A percentile compares a stretch with the other conserved stretches of the same genome.
Conservation (phyloP, 140 eudicot species). For the Erigeron philadelphicus region DNA sequence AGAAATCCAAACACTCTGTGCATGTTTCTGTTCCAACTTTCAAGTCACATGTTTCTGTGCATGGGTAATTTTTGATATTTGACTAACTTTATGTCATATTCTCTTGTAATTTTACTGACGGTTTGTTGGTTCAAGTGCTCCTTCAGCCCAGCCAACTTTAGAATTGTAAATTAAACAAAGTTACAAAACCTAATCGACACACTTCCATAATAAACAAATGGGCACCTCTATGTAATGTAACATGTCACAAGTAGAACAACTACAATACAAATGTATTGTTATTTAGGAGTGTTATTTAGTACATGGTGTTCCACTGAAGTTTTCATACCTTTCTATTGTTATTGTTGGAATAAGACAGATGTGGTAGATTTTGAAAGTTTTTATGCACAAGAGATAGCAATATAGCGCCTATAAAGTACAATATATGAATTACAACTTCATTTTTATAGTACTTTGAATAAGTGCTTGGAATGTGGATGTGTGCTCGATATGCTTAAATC, state of each 20-base stretch:
- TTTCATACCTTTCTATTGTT: not conserved
- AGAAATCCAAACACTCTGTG: not conserved
- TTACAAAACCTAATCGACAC: no score
- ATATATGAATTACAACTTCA: not conserved
- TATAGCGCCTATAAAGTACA: not conserved
- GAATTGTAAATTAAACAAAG: no score
- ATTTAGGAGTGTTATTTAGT: not conserved
- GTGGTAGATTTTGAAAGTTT: not conserved
- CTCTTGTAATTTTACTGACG: not conserved
- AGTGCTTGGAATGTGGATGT: not conserved
- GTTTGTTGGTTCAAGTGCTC: not conserved
- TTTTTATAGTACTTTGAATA: not conserved
- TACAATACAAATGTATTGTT: not conserved
- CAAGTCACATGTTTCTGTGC: not conserved
- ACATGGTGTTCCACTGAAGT: not conserved
- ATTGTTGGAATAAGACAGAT: not conserved
- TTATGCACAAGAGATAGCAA: not conserved
- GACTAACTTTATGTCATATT: not conserved
- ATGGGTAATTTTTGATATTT: conserved; percentile 8
- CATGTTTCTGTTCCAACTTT: conserved; percentile 15
- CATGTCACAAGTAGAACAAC: not conserved
- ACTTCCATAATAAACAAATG: no score
- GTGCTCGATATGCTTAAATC: conserved; percentile 22
- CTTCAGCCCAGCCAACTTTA: not conserved
- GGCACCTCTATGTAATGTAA: not conserved